A percentile compares a stretch with the other conserved stretches of the same genome.
These are phyloP conservation scores for Hypoxylon lienhwacheense DNA, from an alignment of 495 filamentous ascomycete species.

Conservation along the genomic window DNA sequence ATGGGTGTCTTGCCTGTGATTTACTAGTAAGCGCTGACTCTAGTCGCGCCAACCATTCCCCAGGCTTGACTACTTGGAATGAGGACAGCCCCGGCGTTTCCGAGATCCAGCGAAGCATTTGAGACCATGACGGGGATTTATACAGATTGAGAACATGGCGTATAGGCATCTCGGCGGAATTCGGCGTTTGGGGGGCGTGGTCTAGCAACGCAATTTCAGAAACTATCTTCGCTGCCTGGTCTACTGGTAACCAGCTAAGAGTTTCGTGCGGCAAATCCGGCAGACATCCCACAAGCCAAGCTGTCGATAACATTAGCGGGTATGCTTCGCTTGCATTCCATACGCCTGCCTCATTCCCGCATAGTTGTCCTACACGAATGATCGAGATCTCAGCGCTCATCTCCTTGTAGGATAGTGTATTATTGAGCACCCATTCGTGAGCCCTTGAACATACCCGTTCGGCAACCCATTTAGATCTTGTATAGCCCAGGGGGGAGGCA, in stretches of 20 bases:
- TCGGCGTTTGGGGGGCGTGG: neutral
- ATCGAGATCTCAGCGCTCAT: slow-evolving; percentile 48
- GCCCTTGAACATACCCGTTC: slow-evolving; percentile 54
- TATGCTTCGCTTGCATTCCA: slow-evolving; percentile 64
- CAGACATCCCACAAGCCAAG: slow-evolving; percentile 51
- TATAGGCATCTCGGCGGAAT: slow-evolving; percentile 31
- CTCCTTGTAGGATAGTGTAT: neutral
- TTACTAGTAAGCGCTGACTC: slow-evolving; percentile 30
- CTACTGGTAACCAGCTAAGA: slow-evolving; percentile 58
- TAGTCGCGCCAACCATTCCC: slow-evolving; percentile 48
- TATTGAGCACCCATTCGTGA: neutral
- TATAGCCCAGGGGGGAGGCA: slow-evolving; percentile 60
- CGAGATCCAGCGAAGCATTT: slow-evolving; percentile 50
- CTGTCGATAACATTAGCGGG: slow-evolving; percentile 58
- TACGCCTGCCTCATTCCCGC: slow-evolving; percentile 52
- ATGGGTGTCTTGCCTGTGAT: slow-evolving; percentile 40
- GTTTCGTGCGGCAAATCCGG: slow-evolving; percentile 53
- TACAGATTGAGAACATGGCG: slow-evolving; percentile 56
- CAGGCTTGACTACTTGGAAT: slow-evolving; percentile 45
- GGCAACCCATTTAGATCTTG: slow-evolving; percentile 58
- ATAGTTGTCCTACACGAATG: slow-evolving; percentile 62
- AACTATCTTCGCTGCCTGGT: slow-evolving; percentile 56
- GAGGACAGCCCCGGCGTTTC: slow-evolving; percentile 16
- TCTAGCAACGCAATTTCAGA: slow-evolving; percentile 40
- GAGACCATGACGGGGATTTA: slow-evolving; percentile 45